phyloP scores from a whole-genome alignment of 2,329 filamentous ascomycete genomes.

The Tolypocladium endophyticum region DNA sequence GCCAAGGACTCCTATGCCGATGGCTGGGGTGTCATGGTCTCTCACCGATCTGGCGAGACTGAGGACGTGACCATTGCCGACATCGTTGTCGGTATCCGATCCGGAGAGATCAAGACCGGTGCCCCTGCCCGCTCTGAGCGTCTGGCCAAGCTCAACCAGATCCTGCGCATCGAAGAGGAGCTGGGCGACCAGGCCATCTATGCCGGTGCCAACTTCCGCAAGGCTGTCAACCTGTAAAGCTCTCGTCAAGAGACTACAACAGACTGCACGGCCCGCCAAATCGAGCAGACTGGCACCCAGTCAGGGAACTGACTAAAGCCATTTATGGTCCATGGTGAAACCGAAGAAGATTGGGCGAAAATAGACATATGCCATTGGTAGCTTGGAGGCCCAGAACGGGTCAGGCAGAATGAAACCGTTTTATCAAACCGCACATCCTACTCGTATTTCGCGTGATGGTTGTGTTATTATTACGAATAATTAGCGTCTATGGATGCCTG shows the following conservation, averaged over 20 bases:
- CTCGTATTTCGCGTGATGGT: neutral
- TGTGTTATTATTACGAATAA: too few species aligned
- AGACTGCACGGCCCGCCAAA: neutral
- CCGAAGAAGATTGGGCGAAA: neutral
- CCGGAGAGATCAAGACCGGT: constrained; percentile 98
- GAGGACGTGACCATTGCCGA: constrained; percentile 99
- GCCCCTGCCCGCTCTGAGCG: constrained; percentile 94
- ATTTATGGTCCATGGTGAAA: neutral
- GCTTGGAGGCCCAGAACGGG: neutral
- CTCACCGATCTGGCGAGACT: constrained; percentile 97
- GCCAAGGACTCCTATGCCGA: constrained; percentile 97
- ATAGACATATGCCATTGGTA: neutral
- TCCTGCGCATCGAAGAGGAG: constrained; percentile 99
- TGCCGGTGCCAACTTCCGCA: constrained; percentile 88
- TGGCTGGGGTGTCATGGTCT: constrained; percentile 98
- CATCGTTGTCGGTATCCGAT: constrained; percentile 90
- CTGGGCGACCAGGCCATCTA: constrained; percentile 86
- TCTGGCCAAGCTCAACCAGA: constrained; percentile 99
- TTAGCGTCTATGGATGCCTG: neutral
- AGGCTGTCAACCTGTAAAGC: constrained; percentile 70
- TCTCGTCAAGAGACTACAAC: neutral
- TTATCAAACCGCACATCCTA: neutral
- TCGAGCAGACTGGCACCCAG: neutral
- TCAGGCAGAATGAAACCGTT: neutral
- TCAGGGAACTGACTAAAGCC: neutral